These are phyloP conservation scores for Fomitopsis schrenkii DNA, from an alignment of 1,284 basidiomycete genomes.

Conservation along the genomic window DNA sequence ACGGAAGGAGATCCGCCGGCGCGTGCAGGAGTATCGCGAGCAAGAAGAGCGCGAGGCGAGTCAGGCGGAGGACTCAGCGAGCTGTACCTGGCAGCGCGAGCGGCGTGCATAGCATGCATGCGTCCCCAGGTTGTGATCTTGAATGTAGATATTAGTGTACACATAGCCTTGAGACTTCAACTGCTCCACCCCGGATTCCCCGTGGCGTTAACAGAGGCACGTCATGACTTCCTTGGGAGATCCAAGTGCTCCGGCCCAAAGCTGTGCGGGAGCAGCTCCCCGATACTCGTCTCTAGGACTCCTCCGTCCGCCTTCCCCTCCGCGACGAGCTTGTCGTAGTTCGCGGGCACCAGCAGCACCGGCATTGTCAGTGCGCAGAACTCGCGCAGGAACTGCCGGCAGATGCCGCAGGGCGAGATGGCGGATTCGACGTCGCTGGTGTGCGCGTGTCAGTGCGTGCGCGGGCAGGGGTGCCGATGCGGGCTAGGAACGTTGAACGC, in stretches of 20 bases:
- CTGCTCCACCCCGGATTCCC: not conserved
- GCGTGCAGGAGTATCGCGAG: conserved; percentile 30
- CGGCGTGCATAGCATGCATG: not conserved
- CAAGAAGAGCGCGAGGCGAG: not conserved
- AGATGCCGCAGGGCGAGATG: conserved; percentile 86
- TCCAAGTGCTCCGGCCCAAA: conserved; percentile 84
- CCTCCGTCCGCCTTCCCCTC: conserved; percentile 43
- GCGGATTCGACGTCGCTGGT: conserved; percentile 59
- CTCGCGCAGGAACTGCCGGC: conserved; percentile 88
- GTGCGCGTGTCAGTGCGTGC: not conserved
- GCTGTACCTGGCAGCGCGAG: not conserved
- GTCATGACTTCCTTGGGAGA: conserved; percentile 33
- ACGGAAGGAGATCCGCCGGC: conserved; percentile 34
- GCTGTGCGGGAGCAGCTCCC: conserved; percentile 77
- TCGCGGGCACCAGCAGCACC: conserved; percentile 71
- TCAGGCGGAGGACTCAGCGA: not conserved
- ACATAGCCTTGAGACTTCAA: not conserved
- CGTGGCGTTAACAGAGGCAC: not conserved
- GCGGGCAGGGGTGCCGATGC: not conserved
- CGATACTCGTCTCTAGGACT: conserved; percentile 63
- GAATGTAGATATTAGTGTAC: not conserved
- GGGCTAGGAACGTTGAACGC: conserved; percentile 3
- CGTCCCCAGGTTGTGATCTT: not conserved
- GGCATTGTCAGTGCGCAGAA: conserved; percentile 79
- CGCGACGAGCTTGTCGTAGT: conserved; percentile 45